These are phyloP conservation scores for Tulasnella sp. DNA, from an alignment of 768 basidiomycete species.

Conservation along the genomic window DNA sequence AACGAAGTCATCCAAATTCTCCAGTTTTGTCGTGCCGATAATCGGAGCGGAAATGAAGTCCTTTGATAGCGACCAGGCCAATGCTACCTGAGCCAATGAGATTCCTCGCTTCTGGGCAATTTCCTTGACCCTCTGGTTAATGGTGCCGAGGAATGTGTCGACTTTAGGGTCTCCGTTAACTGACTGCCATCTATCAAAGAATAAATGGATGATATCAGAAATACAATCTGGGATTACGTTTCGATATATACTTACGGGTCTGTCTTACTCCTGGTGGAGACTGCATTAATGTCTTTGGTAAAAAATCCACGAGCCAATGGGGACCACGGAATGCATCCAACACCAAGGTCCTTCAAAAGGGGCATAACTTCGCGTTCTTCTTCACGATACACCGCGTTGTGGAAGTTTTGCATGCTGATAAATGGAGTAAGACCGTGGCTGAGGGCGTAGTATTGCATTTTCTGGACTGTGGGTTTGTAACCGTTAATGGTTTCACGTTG, in stretches of 20 bases:
- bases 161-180: too few species aligned
- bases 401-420: conserved; percentile 9
- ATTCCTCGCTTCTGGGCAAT: conserved; percentile 34
- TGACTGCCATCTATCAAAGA: too few species aligned
- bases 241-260: too few species aligned
- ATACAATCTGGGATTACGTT: too few species aligned
- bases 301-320: conserved; percentile 20
- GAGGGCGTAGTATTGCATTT: conserved; percentile 17
- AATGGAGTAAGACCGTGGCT: neutral
- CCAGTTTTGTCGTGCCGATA: conserved; percentile 10
- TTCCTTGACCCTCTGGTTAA: conserved; percentile 43
- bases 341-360: conserved; percentile 14
- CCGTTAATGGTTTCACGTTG: neutral
- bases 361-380: conserved; percentile 10
- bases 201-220: too few species aligned
- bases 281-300: conserved; percentile 6
- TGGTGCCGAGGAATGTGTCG: too few species aligned
- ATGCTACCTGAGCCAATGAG: conserved; percentile 5
- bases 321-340: conserved; percentile 23
- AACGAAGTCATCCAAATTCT: conserved; percentile 18
- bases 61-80: conserved; percentile 8
- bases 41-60: neutral
- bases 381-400: conserved; percentile 5
- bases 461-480: neutral
- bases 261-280: too few species aligned